phyloP scores from a whole-genome alignment of 169 alveolate species.

The Eimeria sp. region DNA sequence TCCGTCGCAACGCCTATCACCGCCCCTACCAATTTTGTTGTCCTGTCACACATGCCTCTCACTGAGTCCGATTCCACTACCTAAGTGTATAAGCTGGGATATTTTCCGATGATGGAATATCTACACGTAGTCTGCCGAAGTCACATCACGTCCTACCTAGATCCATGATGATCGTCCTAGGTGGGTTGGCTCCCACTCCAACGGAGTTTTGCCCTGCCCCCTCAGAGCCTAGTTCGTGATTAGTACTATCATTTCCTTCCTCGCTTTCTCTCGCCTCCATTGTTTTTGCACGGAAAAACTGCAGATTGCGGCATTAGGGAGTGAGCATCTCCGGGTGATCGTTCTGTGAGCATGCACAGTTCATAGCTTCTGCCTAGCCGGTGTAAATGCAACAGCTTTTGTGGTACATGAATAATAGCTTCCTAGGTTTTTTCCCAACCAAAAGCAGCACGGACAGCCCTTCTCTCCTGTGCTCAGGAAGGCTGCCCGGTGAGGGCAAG shows the following conservation, averaged over 20 bases:
- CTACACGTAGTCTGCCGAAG: background rate
- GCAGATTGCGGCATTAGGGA: background rate
- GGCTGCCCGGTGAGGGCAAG: background rate
- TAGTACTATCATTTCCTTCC: background rate
- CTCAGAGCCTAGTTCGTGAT: background rate
- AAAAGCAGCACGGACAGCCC: constrained; percentile 19
- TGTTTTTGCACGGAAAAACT: background rate
- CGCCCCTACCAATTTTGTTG: background rate
- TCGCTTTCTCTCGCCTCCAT: background rate
- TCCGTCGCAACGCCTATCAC: background rate
- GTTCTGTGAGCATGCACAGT: background rate
- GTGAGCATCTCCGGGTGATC: background rate
- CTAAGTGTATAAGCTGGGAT: background rate
- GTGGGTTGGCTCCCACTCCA: background rate
- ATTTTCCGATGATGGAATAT: background rate
- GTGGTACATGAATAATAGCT: background rate
- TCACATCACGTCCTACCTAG: background rate
- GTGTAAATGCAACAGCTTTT: background rate
- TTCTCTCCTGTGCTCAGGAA: background rate
- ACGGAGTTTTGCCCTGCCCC: background rate
- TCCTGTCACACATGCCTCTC: background rate
- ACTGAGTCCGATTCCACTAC: background rate
- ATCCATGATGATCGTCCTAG: background rate
- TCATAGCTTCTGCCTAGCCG: background rate
- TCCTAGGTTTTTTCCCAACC: background rate